phyloP scores from a whole-genome alignment of 2,329 filamentous ascomycete species.

The Bipolaris victoriae region DNA sequence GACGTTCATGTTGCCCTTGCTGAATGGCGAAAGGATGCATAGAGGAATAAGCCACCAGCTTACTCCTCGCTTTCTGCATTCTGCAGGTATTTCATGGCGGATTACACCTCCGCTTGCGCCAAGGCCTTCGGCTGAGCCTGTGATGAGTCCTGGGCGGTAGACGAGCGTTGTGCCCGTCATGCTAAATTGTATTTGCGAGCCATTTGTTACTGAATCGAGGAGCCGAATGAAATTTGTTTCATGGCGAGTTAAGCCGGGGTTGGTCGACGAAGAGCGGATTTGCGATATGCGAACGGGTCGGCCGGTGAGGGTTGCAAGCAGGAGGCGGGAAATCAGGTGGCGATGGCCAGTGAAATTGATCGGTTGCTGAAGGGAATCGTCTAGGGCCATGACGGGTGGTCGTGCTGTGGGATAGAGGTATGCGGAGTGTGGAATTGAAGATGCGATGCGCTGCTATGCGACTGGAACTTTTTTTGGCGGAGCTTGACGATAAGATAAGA shows the following conservation, averaged over 20 bases:
- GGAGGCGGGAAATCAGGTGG: slow-evolving; percentile 80
- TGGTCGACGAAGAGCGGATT: slow-evolving; percentile 86
- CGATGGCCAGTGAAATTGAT: slow-evolving; percentile 84
- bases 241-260: slow-evolving; percentile 86
- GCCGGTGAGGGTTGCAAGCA: slow-evolving; percentile 90
- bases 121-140: slow-evolving; percentile 77
- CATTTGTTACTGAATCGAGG: slow-evolving; percentile 93
- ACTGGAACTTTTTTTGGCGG: slow-evolving; percentile 30
- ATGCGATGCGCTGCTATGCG: slow-evolving; percentile 8
- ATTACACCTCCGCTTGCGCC: slow-evolving; percentile 78
- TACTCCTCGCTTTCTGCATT: slow-evolving; percentile 77
- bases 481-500: slow-evolving; percentile 19
- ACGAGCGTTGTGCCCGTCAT: slow-evolving; percentile 93
- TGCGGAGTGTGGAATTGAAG: not conserved
- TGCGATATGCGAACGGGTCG: slow-evolving; percentile 89
- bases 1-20: slow-evolving; percentile 88
- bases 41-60: slow-evolving; percentile 92
- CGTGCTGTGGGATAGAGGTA: slow-evolving; percentile 1
- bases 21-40: slow-evolving; percentile 89
- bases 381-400: slow-evolving; percentile 34
- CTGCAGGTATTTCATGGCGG: slow-evolving; percentile 77
- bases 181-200: slow-evolving; percentile 91
- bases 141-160: slow-evolving; percentile 91
- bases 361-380: slow-evolving; percentile 53
- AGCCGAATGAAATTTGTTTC: slow-evolving; percentile 96